These are phyloP conservation scores for Thermomyces lanuginosus DNA, from an alignment of 2,329 filamentous ascomycete species.

Conservation along the genomic window DNA sequence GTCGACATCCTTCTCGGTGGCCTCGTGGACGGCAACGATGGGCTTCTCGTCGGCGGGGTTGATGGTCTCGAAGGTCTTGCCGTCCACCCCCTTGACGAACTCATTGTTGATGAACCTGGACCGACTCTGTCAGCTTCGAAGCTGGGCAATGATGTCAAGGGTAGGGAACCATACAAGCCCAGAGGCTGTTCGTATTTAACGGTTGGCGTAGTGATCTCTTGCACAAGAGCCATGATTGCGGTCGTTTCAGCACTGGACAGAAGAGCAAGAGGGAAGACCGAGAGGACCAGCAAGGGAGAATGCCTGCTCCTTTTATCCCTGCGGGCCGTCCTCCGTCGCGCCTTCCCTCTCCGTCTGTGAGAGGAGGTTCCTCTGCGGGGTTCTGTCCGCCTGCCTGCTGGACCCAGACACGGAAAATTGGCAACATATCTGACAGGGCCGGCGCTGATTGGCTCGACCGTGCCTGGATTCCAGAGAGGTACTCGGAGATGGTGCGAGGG, in stretches of 20 bases:
- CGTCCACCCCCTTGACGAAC: conserved; percentile 67
- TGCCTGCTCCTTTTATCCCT: not conserved
- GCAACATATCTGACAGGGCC: no score
- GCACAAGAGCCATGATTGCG: conserved; percentile 22
- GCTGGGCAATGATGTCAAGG: not conserved
- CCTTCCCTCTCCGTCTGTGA: no score
- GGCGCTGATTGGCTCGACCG: no score
- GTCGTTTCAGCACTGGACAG: conserved; percentile 5
- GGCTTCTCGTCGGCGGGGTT: conserved; percentile 75
- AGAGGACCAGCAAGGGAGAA: not conserved
- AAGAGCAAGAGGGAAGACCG: conserved; percentile 1
- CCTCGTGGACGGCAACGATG: conserved; percentile 69
- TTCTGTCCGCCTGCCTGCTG: no score
- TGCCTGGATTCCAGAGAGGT: no score
- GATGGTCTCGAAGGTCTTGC: conserved; percentile 82
- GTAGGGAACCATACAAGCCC: conserved; percentile 17
- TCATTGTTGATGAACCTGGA: conserved; percentile 57
- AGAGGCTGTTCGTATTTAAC: conserved; percentile 27
- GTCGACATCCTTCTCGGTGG: conserved; percentile 61
- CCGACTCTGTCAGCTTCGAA: not conserved
- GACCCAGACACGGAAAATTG: no score
- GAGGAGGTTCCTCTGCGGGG: no score
- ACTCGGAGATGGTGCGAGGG: no score
- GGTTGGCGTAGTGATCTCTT: conserved; percentile 24
- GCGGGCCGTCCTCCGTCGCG: no score